These are phyloP conservation scores for Rhodotorula taiwanensis DNA, from an alignment of 768 basidiomycete species.

Conservation along the genomic window DNA sequence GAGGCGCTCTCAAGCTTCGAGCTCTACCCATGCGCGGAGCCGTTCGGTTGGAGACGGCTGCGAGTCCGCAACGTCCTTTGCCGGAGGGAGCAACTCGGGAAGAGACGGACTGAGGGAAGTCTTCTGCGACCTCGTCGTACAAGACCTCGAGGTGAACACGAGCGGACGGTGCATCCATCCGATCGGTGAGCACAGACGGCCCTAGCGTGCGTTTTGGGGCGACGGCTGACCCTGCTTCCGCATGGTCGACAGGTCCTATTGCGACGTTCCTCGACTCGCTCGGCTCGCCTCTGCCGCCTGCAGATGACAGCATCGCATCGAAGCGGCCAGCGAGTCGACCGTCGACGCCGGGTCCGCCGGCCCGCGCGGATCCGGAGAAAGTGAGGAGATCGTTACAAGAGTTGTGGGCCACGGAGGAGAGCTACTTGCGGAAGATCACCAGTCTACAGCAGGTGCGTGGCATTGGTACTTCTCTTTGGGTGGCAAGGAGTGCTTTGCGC, in stretches of 20 bases:
- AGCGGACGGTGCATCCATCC: constrained; percentile 9
- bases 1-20: not conserved
- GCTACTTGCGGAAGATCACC: constrained; percentile 27
- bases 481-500: too few relatives aligned
- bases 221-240: too few relatives aligned
- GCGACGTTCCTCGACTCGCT: constrained; percentile 24
- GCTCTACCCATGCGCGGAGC: constrained; percentile 5
- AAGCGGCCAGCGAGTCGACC: constrained; percentile 1
- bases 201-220: too few relatives aligned
- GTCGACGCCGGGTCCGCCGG: constrained; percentile 7
- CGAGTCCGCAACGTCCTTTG: too few relatives aligned
- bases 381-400: constrained; percentile 26
- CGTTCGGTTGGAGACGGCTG: constrained; percentile 14
- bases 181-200: constrained; percentile 1
- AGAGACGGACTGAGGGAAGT: constrained; percentile 5
- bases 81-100: not conserved
- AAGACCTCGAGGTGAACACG: constrained; percentile 8
- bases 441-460: constrained; percentile 13
- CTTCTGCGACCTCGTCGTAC: constrained; percentile 30
- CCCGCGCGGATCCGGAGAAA: constrained; percentile 16
- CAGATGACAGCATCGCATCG: not conserved
- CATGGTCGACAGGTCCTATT: not conserved
- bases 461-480: not conserved
- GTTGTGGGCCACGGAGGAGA: constrained; percentile 26
- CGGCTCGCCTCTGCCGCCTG: not conserved